Conservation (phyloP, 148 eudicot species). For the Euryodendron excelsum region DNA sequence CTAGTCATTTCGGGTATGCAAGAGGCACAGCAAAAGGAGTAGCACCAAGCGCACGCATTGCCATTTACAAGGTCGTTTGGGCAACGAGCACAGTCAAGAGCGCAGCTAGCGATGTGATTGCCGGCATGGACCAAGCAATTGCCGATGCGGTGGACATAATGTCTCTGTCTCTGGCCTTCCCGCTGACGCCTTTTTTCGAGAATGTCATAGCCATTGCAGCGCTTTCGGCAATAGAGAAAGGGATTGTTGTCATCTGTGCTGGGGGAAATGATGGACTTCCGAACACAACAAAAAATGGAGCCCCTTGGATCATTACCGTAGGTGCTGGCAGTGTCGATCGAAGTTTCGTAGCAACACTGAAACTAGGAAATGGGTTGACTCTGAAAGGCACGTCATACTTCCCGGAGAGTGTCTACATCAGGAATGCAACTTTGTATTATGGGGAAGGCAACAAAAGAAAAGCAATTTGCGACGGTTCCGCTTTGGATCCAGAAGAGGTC, state of each 20-base stretch:
- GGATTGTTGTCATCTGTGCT: slow-evolving; percentile 14
- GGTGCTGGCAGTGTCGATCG: slow-evolving; percentile 20
- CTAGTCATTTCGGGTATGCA: not conserved
- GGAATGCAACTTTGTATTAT: not conserved
- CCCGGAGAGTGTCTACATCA: not conserved
- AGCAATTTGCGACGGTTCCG: not conserved
- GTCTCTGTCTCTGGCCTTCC: slow-evolving; percentile 9
- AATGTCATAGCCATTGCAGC: slow-evolving; percentile 11
- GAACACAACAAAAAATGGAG: not conserved
- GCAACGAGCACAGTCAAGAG: not conserved
- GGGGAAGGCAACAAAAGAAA: not conserved
- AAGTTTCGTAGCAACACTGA: not conserved
- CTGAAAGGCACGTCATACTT: not conserved
- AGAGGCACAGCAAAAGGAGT: slow-evolving; percentile 9
- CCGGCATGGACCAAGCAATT: slow-evolving; percentile 19
- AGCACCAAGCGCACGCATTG: slow-evolving; percentile 15
- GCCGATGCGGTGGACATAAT: slow-evolving; percentile 15
- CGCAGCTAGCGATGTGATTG: slow-evolving; percentile 6
- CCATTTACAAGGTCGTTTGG: slow-evolving; percentile 21
- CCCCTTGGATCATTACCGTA: slow-evolving; percentile 18
- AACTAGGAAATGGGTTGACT: slow-evolving; percentile 11
- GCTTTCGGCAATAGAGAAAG: slow-evolving; percentile 15
- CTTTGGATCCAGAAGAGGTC: not conserved
- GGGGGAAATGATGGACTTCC: slow-evolving; percentile 14
- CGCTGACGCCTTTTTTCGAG: not conserved